These are phyloP conservation scores for Rhizopogon sp. DNA, from an alignment of 768 basidiomycete species.

Conservation along the genomic window DNA sequence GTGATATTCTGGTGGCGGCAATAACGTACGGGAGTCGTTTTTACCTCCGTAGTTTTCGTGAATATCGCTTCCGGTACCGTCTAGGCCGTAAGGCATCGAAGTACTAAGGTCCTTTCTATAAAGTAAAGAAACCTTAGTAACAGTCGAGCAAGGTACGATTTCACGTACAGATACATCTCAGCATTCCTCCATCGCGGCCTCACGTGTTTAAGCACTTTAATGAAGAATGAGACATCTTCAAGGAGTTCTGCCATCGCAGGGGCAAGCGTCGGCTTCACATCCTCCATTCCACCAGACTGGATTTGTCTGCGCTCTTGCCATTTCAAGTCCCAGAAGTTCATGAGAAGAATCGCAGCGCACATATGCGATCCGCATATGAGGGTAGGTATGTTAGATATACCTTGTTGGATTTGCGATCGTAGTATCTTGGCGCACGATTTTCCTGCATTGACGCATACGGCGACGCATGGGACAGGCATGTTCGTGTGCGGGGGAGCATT, in stretches of 20 bases:
- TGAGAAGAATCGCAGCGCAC: constrained; percentile 47
- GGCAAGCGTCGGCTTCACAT: constrained; percentile 25
- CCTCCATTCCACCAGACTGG: constrained; percentile 15
- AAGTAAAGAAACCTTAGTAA: constrained; percentile 28
- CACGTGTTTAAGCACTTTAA: constrained; percentile 21
- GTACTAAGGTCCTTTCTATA: constrained; percentile 20
- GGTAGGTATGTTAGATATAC: constrained; percentile 37
- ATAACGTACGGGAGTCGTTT: constrained; percentile 6
- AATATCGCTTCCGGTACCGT: constrained; percentile 15
- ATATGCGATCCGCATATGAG: constrained; percentile 44
- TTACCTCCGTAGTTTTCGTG: neutral
- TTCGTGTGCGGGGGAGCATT: constrained; percentile 20
- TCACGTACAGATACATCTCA: constrained; percentile 32
- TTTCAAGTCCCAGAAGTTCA: constrained; percentile 56
- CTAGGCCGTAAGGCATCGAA: constrained; percentile 23
- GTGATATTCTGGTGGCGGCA: constrained; percentile 11
- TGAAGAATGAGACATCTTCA: constrained; percentile 22
- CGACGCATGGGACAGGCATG: constrained; percentile 46
- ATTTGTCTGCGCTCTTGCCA: constrained; percentile 35
- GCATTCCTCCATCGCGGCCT: constrained; percentile 27
- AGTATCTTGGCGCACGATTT: constrained; percentile 57
- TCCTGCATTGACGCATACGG: constrained; percentile 56
- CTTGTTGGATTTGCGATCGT: constrained; percentile 42
- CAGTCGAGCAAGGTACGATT: constrained; percentile 6
- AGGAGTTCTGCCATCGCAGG: constrained; percentile 26